Conservation (phyloP, 257 asterid species). For the Fraxinus quadrangulata region DNA sequence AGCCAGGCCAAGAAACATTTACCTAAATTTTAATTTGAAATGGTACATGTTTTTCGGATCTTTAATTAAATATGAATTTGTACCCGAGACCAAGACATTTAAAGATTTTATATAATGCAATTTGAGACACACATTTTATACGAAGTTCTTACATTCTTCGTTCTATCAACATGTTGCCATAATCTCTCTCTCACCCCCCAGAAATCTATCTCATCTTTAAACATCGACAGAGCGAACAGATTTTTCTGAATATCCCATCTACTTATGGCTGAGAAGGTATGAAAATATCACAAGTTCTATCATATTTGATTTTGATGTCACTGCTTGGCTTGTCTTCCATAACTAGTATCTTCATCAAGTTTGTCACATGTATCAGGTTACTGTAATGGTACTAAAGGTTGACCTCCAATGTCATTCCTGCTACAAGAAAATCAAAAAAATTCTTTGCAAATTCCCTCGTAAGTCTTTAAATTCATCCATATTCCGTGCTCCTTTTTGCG, state of each 20-base stretch:
- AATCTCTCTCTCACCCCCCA: not conserved
- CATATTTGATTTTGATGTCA: too few species aligned
- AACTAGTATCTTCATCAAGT: not conserved
- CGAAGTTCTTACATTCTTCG: too few species aligned
- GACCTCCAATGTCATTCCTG: slow-evolving; percentile 85
- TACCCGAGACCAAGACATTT: not conserved
- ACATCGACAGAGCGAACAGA: too few species aligned
- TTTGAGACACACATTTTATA: not conserved
- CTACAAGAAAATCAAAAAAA: slow-evolving; percentile 81
- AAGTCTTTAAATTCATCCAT: slow-evolving; percentile 24
- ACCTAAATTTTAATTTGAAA: too few species aligned
- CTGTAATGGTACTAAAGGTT: slow-evolving; percentile 65
- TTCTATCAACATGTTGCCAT: not conserved
- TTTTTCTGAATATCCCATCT: not conserved
- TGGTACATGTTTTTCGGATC: too few species aligned
- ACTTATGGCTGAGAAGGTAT: not conserved
- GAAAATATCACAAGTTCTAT: not conserved
- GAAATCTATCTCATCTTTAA: not conserved
- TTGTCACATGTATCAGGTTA: slow-evolving; percentile 11
- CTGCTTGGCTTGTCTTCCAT: not conserved
- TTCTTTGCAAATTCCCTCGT: slow-evolving; percentile 82
- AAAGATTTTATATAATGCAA: not conserved
- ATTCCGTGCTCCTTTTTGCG: too few species aligned
- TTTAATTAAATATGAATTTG: too few species aligned
- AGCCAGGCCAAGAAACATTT: too few species aligned